Evolutionary conservation across 1,284 basidiomycete species (phyloP).

Genomic region (Chalciporus sp.): DNA sequence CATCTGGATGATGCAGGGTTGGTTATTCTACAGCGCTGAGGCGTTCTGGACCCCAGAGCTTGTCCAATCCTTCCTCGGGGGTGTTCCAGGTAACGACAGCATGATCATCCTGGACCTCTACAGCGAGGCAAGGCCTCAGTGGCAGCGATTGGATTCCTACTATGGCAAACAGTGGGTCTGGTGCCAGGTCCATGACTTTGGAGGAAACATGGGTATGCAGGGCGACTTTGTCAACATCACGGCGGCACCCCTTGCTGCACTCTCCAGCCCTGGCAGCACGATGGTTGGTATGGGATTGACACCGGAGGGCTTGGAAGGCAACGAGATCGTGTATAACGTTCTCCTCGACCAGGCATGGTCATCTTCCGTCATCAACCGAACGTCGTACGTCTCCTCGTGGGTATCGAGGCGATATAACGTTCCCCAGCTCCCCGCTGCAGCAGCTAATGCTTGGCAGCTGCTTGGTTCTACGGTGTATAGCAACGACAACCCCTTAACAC

Average conservation of each 20-base stretch:
- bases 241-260: conserved; percentile 35
- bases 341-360: conserved; percentile 48
- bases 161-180: conserved; percentile 48
- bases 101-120: conserved; percentile 49
- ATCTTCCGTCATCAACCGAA: conserved; percentile 33
- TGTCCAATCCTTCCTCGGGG: conserved; percentile 42
- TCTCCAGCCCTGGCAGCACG: conserved; percentile 32
- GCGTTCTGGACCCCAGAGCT: conserved; percentile 44
- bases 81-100: conserved; percentile 38
- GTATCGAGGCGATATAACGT: conserved; percentile 40
- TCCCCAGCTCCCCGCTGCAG: conserved; percentile 26
- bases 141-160: conserved; percentile 43
- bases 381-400: conserved; percentile 38
- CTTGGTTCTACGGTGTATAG: conserved; percentile 44
- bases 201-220: conserved; percentile 46
- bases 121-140: conserved; percentile 43
- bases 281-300: conserved; percentile 47
- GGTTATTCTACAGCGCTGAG: conserved; percentile 42
- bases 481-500: conserved; percentile 36
- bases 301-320: conserved; percentile 47
- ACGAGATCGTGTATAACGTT: conserved; percentile 47
- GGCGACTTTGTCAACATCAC: conserved; percentile 42
- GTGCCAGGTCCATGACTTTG: conserved; percentile 47
- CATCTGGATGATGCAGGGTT: conserved; percentile 49
- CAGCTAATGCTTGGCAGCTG: conserved; percentile 40